Conservation (phyloP, 768 basidiomycete species). For the Cyathus striatus region DNA sequence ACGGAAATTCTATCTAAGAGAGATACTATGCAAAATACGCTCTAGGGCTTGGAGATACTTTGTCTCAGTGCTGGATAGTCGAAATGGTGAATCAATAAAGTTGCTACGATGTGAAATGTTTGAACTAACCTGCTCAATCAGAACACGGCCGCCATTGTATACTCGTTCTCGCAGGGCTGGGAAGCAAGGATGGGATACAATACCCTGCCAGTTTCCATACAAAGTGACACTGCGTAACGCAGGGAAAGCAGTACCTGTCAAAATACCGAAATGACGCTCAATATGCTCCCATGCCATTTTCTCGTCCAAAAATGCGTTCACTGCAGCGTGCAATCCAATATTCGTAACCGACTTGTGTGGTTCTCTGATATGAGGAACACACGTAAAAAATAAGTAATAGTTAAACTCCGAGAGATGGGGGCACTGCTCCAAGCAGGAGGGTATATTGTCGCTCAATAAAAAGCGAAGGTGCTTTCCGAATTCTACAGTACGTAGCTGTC, state of each 20-base stretch:
- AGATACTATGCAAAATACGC: too few species aligned
- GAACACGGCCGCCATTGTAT: too few species aligned
- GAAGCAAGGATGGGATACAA: constrained; percentile 33
- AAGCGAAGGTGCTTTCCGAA: constrained; percentile 56
- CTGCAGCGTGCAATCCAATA: constrained; percentile 47
- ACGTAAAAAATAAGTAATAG: constrained; percentile 51
- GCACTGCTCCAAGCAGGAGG: constrained; percentile 40
- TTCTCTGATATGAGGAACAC: constrained; percentile 14
- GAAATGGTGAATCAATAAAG: too few species aligned
- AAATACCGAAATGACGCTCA: constrained; percentile 40
- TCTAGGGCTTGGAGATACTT: too few species aligned
- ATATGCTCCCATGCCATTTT: constrained; percentile 33
- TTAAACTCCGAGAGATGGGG: constrained; percentile 45
- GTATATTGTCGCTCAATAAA: constrained; percentile 41
- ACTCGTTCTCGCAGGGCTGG: constrained; percentile 22
- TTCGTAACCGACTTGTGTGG: constrained; percentile 30
- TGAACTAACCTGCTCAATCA: too few species aligned
- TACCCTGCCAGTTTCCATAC: constrained; percentile 48
- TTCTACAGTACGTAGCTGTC: constrained; percentile 48
- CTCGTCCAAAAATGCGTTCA: constrained; percentile 37
- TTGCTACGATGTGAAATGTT: too few species aligned
- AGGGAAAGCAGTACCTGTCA: constrained; percentile 37
- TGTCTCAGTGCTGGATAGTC: too few species aligned
- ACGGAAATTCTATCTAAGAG: too few species aligned
- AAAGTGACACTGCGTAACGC: constrained; percentile 39